Percentiles rank a stretch among this genome's conserved stretches.
Evolutionary conservation across 306 rosid species (phyloP).

Genomic region (Macrotyloma uniflorum): DNA sequence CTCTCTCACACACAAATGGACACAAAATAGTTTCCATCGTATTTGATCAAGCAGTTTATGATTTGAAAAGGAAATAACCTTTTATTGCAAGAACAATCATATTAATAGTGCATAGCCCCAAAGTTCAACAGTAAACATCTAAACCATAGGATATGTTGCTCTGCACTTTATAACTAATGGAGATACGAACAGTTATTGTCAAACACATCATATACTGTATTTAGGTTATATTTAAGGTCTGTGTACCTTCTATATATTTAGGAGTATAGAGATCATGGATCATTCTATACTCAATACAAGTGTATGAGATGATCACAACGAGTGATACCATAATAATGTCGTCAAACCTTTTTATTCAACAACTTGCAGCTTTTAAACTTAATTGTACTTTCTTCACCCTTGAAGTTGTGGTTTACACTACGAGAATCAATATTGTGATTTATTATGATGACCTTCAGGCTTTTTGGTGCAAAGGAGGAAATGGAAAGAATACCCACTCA

Average conservation of each 20-base stretch:
- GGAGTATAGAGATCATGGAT: neutral
- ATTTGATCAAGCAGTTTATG: neutral
- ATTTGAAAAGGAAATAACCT: neutral
- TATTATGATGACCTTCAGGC: neutral
- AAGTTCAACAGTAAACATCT: neutral
- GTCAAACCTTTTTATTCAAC: neutral
- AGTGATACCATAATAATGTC: neutral
- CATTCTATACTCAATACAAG: neutral
- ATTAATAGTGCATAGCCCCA: neutral
- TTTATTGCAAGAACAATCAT: constrained; percentile 6
- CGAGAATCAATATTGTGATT: neutral
- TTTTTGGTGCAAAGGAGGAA: neutral
- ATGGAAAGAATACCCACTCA: neutral
- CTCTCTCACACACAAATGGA: neutral
- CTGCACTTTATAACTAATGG: neutral
- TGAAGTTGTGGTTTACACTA: neutral
- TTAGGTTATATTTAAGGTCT: neutral
- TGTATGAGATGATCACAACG: neutral
- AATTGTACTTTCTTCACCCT: neutral
- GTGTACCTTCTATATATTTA: neutral
- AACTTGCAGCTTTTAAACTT: neutral
- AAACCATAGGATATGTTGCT: neutral
- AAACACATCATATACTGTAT: neutral
- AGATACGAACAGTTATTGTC: neutral
- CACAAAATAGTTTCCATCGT: neutral